A percentile compares a stretch with the other conserved stretches of the same genome.
Conservation (phyloP, 2,329 filamentous ascomycete genomes). For the Macrophomina tecta region DNA sequence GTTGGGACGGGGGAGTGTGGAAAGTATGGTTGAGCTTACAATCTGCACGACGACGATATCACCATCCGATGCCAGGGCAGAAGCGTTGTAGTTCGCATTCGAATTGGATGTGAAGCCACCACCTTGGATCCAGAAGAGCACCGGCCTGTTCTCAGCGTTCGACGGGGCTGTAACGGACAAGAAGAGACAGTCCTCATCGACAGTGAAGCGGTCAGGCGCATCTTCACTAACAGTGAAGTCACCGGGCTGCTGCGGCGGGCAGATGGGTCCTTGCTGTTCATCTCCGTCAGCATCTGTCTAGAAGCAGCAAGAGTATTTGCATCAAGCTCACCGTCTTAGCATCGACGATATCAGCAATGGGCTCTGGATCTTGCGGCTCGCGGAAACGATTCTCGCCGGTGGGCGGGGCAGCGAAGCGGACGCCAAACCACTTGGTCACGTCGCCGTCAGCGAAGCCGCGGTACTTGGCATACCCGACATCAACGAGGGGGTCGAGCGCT, state of each 20-base stretch:
- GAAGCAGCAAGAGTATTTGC: no score
- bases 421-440: conserved; percentile 73
- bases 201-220: conserved; percentile 31
- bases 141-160: conserved; percentile 48
- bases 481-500: conserved; percentile 54
- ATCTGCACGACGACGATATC: conserved; percentile 65
- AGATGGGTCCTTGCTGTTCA: conserved; percentile 38
- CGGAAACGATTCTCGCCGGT: conserved; percentile 58
- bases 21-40: background rate
- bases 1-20: no score
- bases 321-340: background rate
- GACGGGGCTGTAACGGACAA: conserved; percentile 56
- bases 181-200: conserved; percentile 56
- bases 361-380: conserved; percentile 52
- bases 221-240: conserved; percentile 32
- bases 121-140: conserved; percentile 61
- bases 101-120: conserved; percentile 62
- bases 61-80: conserved; percentile 63
- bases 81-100: conserved; percentile 54
- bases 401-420: conserved; percentile 62
- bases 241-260: conserved; percentile 37
- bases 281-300: no score
- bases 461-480: conserved; percentile 72
- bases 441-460: conserved; percentile 63
- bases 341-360: conserved; percentile 25